Evolutionary conservation across 495 filamentous ascomycete species (phyloP), one percentile per base, ranked within the genome.

Genomic region (Xylaria telfairii): DNA sequence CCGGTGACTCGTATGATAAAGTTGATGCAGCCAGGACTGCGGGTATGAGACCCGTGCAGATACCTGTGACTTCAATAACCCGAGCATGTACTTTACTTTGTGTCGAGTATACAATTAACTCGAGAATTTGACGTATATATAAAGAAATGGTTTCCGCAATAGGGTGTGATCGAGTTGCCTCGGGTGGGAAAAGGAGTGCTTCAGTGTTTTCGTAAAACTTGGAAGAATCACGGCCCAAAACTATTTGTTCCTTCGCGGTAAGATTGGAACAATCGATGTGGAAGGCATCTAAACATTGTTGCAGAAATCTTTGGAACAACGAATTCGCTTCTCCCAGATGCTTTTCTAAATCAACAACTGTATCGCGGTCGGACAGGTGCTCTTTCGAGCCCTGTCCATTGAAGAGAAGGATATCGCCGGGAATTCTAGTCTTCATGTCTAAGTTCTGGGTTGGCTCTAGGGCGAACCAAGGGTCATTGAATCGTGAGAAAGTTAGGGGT

Each of bases 1-100:
- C 63, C 5, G 44, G 24, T n/a, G 70, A 63, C 8, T 54, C 56
- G n/a, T 67, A 67, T n/a, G 64, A 61, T 41, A 59, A 24, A 67
- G 26, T 61, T 37, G 70, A 57, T 6, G 54, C 63, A 21, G 70
- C 70, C 7, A 72, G 30, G 13, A 47, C 39, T 9, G 70, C 70
- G 3, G 70, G 63, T 8, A 72, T 49, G 10, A 72, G 19, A 42
- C 70, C 70, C 0, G 70, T 72, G 46, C 70, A 72, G 44, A 72
- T 41, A 44, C 70, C 70, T n/a, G 61, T 34, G 1, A 64, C 61
- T 39, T 71, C 69, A 26, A 49, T 47, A 32, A 71, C n/a, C 13
- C 61, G 69, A 60, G 53, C 39, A n/a, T 5, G 19, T 13, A 17
- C 19, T 42, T 39, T 39, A 28, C 26, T 46, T 21, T 60, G 49